These are phyloP conservation scores for Paramecium octaurelia DNA, from an alignment of 73 alveolate genomes.

Conservation along the genomic window DNA sequence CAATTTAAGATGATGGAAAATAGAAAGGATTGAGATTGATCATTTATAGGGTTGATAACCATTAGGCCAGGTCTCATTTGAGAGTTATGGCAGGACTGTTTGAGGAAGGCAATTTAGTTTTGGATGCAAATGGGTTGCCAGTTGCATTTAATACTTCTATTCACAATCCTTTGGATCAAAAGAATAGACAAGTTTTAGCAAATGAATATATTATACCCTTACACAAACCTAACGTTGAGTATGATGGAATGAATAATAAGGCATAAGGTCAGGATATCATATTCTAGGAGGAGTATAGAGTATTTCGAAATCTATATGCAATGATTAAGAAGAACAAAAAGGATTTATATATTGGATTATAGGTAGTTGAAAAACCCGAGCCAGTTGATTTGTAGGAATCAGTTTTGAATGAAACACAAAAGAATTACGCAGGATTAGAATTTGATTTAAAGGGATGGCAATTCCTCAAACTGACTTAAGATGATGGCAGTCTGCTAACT, in stretches of 20 bases:
- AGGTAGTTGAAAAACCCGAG: constrained; percentile 53
- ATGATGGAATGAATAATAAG: constrained; percentile 56
- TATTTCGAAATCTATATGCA: constrained; percentile 38
- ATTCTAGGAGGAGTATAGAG: constrained; percentile 53
- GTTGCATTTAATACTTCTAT: constrained; percentile 59
- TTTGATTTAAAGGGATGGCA: constrained; percentile 41
- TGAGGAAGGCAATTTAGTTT: constrained; percentile 71
- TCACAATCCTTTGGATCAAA: constrained; percentile 53
- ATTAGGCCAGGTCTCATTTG: constrained; percentile 61
- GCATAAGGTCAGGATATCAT: constrained; percentile 15
- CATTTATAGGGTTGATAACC: constrained; percentile 64
- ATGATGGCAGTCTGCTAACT: constrained; percentile 13
- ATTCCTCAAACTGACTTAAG: constrained; percentile 24
- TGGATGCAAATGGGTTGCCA: constrained; percentile 56
- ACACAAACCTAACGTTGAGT: constrained; percentile 23
- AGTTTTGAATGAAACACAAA: background rate
- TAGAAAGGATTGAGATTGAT: constrained; percentile 67
- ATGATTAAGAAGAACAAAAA: constrained; percentile 42
- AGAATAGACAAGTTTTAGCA: constrained; percentile 27
- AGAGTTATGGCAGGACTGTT: constrained; percentile 72
- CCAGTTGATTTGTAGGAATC: constrained; percentile 43
- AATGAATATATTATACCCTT: background rate
- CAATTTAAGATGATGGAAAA: background rate
- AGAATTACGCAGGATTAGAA: constrained; percentile 16
- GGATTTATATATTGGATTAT: constrained; percentile 58